These are phyloP conservation scores for Diaporthe ilicicola DNA, from an alignment of 2,329 filamentous ascomycete species.

Conservation along the genomic window DNA sequence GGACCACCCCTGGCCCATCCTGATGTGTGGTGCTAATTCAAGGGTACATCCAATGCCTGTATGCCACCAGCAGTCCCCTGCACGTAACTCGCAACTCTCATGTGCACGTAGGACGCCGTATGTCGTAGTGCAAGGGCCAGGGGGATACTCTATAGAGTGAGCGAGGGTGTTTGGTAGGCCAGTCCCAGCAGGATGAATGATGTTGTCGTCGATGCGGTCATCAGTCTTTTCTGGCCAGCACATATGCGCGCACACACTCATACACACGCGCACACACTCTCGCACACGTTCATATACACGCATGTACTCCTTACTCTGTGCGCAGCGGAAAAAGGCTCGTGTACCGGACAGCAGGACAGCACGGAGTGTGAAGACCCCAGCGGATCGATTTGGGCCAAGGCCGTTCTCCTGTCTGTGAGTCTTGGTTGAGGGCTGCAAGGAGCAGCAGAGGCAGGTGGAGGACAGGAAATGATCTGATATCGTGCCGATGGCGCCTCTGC, in stretches of 20 bases:
- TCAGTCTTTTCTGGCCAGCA: conserved; percentile 1
- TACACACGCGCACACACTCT: not conserved
- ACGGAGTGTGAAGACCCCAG: not conserved
- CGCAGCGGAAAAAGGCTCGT: not conserved
- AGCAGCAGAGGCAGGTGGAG: conserved; percentile 9
- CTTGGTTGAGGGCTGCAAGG: not conserved
- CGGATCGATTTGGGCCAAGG: not conserved
- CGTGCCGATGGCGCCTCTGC: conserved; percentile 13
- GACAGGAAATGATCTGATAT: conserved; percentile 25
- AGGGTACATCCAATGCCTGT: conserved; percentile 42
- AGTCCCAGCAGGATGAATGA: conserved; percentile 12
- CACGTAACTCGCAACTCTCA: conserved; percentile 16
- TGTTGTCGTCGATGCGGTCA: conserved; percentile 18
- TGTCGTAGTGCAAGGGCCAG: conserved; percentile 21
- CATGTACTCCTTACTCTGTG: not conserved
- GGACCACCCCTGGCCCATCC: conserved; percentile 46
- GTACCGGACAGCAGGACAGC: not conserved
- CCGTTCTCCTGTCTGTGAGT: not conserved
- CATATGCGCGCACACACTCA: conserved; percentile 4
- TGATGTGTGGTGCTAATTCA: conserved; percentile 50
- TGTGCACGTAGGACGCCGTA: conserved; percentile 10
- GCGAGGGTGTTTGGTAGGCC: conserved; percentile 23
- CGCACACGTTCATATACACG: not conserved
- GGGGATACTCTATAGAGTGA: conserved; percentile 13
- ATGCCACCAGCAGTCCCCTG: conserved; percentile 41